Evolutionary conservation across 306 rosid species (phyloP), one percentile per base, ranked within the genome.

Genomic region (Sindora glabra): DNA sequence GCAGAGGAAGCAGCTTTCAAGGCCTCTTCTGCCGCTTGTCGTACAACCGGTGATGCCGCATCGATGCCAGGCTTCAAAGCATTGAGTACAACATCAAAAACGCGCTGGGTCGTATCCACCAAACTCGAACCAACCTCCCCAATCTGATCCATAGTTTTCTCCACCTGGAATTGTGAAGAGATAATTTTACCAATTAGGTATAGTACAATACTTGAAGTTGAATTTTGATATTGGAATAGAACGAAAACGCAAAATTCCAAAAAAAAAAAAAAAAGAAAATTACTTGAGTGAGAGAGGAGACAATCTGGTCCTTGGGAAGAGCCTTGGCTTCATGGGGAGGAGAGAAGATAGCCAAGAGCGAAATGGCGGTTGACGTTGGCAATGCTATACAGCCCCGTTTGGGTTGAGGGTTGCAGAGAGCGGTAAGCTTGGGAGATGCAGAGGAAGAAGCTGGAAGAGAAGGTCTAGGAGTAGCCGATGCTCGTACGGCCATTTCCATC

Each of bases 21-120:
- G 1, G 94, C 96, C 83, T 83, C 82, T 59, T 80, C 83, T 33
- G 90, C 95, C 5, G 95, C 96, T 65, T 78, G 83, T 69, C 68
- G 72, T 15, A 83, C 85, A 63, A 89, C 54, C 0, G 96, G 99
- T 46, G 79, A 29, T 55, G 84, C 96, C n/a, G 60, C 66, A 27
- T 92, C 96, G 6, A 89, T 24, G 17, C 77, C 90, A 2, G 97
- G 99, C 74, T 84, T 92, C 77, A 86, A 59, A 62, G 79, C 82
- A 69, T 54, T 86, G 59, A 69, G 61, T 3, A 86, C 25, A 24
- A 64, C 62, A 12, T 82, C 84, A 56, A 82, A 48, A 15, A 75
- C 67, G 36, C 66, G 74, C 64, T 51, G 79, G 34, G 94, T 71
- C 10, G 69, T 38, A 17, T 77, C 87, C 2, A 82, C 19, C 21